These are phyloP conservation scores for Yamadazyma buinensis DNA, from an alignment of 1,139 yeast genomes.

Conservation along the genomic window DNA sequence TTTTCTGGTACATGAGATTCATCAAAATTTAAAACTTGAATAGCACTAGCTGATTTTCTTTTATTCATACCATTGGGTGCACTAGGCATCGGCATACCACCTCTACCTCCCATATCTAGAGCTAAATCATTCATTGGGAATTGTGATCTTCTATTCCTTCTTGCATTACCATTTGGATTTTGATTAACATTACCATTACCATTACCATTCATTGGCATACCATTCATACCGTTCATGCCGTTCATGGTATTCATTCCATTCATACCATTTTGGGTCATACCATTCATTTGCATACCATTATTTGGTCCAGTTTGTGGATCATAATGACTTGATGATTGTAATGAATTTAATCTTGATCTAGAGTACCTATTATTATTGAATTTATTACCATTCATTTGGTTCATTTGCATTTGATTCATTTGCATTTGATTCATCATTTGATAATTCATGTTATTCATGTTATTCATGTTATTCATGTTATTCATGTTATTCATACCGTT, in stretches of 20 bases:
- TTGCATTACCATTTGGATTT: slow-evolving; percentile 6
- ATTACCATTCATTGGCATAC: slow-evolving; percentile 8
- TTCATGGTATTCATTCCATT: slow-evolving; percentile 4
- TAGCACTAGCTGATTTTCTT: slow-evolving; percentile 13
- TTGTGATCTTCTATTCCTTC: slow-evolving; percentile 33
- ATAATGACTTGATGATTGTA: slow-evolving; percentile 13
- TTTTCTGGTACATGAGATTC: slow-evolving; percentile 1
- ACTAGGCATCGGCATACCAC: slow-evolving; percentile 45
- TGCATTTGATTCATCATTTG: slow-evolving; percentile 3
- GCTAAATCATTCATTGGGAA: slow-evolving; percentile 27
- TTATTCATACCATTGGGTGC: slow-evolving; percentile 9
- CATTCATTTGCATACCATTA: slow-evolving; percentile 7
- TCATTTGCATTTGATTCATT: slow-evolving; percentile 4
- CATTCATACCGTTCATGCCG: slow-evolving; percentile 7
- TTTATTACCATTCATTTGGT: slow-evolving; percentile 2
- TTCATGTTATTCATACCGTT: no score
- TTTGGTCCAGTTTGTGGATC: slow-evolving; percentile 4
- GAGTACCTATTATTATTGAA: slow-evolving; percentile 7
- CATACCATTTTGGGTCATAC: slow-evolving; percentile 9
- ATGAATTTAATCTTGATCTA: slow-evolving; percentile 14
- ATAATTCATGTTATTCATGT: slow-evolving; percentile 2
- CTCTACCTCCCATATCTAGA: slow-evolving; percentile 45
- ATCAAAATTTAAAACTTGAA: slow-evolving; percentile 6
- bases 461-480: slow-evolving; percentile 2
- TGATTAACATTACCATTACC: slow-evolving; percentile 2